Conservation (phyloP, 306 rosid genomes). For the Ziziphus jujuba region DNA sequence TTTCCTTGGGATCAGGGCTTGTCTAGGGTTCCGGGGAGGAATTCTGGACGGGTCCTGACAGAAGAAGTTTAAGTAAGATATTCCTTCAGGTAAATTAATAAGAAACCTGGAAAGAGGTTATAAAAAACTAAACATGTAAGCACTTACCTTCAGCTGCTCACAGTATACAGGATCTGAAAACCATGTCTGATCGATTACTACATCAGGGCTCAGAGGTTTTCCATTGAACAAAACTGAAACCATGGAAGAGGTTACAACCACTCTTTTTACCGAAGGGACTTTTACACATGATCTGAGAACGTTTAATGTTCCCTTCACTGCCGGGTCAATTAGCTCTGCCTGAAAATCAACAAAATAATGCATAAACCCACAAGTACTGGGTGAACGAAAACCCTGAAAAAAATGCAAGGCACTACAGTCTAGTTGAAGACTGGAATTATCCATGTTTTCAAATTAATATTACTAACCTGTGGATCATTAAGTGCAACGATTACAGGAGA, state of each 20-base stretch:
- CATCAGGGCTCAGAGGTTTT: constrained; percentile 17
- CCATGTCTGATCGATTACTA: constrained; percentile 23
- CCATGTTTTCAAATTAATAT: too few species aligned
- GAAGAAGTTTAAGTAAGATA: too few species aligned
- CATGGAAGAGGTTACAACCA: constrained; percentile 24
- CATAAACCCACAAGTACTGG: too few species aligned
- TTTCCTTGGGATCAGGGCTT: too few species aligned
- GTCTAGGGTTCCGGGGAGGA: too few species aligned
- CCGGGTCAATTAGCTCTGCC: constrained; percentile 27
- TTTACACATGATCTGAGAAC: constrained; percentile 24
- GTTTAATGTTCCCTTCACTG: constrained; percentile 26
- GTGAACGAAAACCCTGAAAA: too few species aligned
- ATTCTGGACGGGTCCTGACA: too few species aligned
- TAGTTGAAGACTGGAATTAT: too few species aligned
- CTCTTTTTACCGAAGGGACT: constrained; percentile 7
- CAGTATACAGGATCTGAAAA: constrained; percentile 1
- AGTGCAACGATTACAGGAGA: constrained; percentile 19
- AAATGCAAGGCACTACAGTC: too few species aligned
- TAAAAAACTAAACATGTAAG: too few species aligned
- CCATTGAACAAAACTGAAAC: neutral
- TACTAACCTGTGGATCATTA: too few species aligned
- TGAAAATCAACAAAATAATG: neutral
- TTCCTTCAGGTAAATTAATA: neutral
- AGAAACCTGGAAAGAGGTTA: neutral
- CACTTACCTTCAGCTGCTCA: constrained; percentile 7